phyloP scores from a whole-genome alignment of 176 grass and related monocot genomes.

The Typha latifolia region DNA sequence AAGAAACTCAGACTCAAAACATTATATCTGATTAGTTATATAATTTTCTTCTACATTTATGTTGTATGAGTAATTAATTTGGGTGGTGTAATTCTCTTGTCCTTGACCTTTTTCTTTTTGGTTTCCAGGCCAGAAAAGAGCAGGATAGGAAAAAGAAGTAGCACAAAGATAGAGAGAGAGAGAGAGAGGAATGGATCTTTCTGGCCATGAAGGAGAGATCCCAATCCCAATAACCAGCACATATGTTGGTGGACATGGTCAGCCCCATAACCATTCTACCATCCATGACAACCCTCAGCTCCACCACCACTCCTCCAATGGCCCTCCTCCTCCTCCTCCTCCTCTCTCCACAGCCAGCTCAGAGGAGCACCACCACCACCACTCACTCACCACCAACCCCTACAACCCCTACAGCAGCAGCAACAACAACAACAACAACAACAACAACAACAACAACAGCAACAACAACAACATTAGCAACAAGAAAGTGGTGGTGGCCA shows the following conservation, averaged over 20 bases:
- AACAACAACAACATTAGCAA: constrained; percentile 10
- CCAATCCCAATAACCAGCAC: constrained; percentile 72
- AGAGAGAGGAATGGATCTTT: constrained; percentile 67
- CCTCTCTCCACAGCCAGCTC: background rate
- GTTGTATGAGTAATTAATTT: background rate
- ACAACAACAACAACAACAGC: constrained; percentile 1
- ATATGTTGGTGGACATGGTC: constrained; percentile 38
- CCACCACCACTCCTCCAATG: constrained; percentile 25
- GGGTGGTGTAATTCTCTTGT: background rate
- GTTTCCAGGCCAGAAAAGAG: constrained; percentile 22
- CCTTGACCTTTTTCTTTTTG: constrained; percentile 2
- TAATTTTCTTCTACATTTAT: background rate
- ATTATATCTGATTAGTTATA: background rate
- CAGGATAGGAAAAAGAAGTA: constrained; percentile 19
- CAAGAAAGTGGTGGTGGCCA: constrained; percentile 22
- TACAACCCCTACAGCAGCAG: background rate
- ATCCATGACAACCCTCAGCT: constrained; percentile 39
- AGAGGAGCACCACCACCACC: constrained; percentile 16
- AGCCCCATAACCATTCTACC: constrained; percentile 27
- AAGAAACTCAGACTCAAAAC: background rate
- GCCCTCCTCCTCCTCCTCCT: background rate
- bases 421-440: constrained; percentile 13
- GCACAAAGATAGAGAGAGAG: constrained; percentile 6
- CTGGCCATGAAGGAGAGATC: constrained; percentile 66
- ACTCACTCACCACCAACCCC: background rate